Evolutionary conservation across 2,329 filamentous ascomycete genomes (phyloP).

Genomic region (Scedosporium apiospermum): DNA sequence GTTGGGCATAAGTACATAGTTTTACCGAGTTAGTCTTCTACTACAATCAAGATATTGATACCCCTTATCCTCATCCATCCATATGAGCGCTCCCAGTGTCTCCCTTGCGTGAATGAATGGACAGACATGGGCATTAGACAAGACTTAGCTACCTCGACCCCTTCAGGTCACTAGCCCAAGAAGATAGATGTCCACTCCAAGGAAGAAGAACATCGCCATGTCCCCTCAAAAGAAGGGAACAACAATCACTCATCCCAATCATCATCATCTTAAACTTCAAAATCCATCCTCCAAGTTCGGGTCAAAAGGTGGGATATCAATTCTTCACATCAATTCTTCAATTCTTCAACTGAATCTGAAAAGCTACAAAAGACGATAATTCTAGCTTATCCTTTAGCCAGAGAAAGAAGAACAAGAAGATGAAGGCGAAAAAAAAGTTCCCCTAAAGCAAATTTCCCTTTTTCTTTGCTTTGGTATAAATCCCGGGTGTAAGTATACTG

Average conservation of each 20-base stretch:
- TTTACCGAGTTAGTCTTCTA: not conserved
- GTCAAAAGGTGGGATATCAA: not conserved
- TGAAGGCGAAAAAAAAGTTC: not conserved
- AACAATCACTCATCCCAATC: too few species aligned
- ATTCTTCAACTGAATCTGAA: not conserved
- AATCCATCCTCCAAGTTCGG: not conserved
- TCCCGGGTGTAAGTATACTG: not conserved
- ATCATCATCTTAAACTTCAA: not conserved
- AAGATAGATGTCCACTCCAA: too few species aligned
- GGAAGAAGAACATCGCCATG: too few species aligned
- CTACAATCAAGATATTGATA: not conserved
- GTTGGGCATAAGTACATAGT: not conserved
- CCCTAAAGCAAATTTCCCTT: not conserved
- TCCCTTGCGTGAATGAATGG: too few species aligned
- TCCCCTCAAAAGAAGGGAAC: too few species aligned
- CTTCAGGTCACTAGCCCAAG: too few species aligned
- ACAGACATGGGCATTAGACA: too few species aligned
- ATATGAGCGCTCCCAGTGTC: too few species aligned
- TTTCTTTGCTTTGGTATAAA: conserved; percentile 3
- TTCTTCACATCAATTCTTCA: not conserved
- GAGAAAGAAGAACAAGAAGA: not conserved
- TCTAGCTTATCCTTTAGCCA: not conserved
- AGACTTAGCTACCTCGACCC: too few species aligned
- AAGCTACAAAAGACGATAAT: not conserved
- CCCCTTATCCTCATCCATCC: not conserved